These are phyloP conservation scores for Boletus barrowsii DNA, from an alignment of 768 basidiomycete species.

Conservation along the genomic window DNA sequence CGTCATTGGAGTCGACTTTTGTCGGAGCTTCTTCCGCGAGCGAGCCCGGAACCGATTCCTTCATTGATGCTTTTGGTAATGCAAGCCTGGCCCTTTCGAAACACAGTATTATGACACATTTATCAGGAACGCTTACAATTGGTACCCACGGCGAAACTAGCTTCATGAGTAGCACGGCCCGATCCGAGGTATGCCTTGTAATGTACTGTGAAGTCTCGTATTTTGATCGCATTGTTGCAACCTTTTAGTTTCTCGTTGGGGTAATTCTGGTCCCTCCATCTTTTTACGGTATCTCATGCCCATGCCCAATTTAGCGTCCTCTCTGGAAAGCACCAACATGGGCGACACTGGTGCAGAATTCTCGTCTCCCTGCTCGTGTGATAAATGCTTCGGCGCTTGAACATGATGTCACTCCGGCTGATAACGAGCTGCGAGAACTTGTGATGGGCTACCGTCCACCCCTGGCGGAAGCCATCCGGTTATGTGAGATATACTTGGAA, in stretches of 20 bases:
- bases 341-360: slow-evolving; percentile 19
- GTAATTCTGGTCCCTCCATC: slow-evolving; percentile 30
- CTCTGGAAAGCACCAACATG: slow-evolving; percentile 14
- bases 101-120: neutral
- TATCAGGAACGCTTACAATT: slow-evolving; percentile 55
- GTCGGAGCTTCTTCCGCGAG: slow-evolving; percentile 1
- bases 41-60: slow-evolving; percentile 40
- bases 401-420: slow-evolving; percentile 26
- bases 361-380: slow-evolving; percentile 41
- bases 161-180: slow-evolving; percentile 64
- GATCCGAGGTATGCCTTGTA: slow-evolving; percentile 53
- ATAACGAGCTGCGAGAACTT: slow-evolving; percentile 39
- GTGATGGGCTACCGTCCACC: slow-evolving; percentile 52
- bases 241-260: slow-evolving; percentile 52
- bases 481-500: slow-evolving; percentile 66
- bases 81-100: neutral
- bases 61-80: slow-evolving; percentile 51
- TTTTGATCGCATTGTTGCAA: neutral
- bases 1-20: slow-evolving; percentile 10
- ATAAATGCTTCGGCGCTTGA: slow-evolving; percentile 38
- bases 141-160: slow-evolving; percentile 51
- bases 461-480: slow-evolving; percentile 52
- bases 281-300: neutral
- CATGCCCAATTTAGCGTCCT: slow-evolving; percentile 22
- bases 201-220: neutral